These are phyloP conservation scores for Patellaria atrata DNA, from an alignment of 495 filamentous ascomycete genomes.

Conservation along the genomic window DNA sequence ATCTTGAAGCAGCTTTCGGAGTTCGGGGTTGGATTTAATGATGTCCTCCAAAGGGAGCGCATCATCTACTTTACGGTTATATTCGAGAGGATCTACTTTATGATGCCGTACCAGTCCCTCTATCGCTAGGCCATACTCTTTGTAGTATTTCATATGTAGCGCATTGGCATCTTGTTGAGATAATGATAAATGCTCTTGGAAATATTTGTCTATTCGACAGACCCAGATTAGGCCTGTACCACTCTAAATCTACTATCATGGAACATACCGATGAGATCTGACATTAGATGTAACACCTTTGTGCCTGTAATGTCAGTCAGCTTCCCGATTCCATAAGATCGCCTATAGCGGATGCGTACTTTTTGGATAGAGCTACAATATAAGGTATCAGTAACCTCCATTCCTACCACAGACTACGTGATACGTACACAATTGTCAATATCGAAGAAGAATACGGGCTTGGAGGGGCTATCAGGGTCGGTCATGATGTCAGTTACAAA, in stretches of 20 bases:
- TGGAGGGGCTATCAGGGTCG: constrained; percentile 11
- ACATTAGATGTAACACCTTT: constrained; percentile 24
- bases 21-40: constrained; percentile 57
- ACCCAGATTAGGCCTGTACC: background rate
- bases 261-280: constrained; percentile 24
- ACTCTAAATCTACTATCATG: constrained; percentile 1
- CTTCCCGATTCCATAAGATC: too few species aligned
- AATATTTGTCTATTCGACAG: constrained; percentile 54
- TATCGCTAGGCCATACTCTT: constrained; percentile 90
- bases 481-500: background rate
- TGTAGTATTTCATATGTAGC: constrained; percentile 85
- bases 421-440: constrained; percentile 87
- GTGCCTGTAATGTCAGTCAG: constrained; percentile 14
- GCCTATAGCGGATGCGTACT: too few species aligned
- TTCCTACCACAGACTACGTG: background rate
- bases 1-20: constrained; percentile 63
- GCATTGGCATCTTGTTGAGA: constrained; percentile 55
- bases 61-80: constrained; percentile 90
- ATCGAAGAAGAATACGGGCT: constrained; percentile 73
- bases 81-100: constrained; percentile 87
- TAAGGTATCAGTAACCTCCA: constrained; percentile 1
- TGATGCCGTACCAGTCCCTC: constrained; percentile 88
- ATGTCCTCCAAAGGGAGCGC: constrained; percentile 77
- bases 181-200: constrained; percentile 62
- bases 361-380: constrained; percentile 42